Evolutionary conservation across 169 alveolate genomes (phyloP).

Genomic region (Eimeria nieschulzi): DNA sequence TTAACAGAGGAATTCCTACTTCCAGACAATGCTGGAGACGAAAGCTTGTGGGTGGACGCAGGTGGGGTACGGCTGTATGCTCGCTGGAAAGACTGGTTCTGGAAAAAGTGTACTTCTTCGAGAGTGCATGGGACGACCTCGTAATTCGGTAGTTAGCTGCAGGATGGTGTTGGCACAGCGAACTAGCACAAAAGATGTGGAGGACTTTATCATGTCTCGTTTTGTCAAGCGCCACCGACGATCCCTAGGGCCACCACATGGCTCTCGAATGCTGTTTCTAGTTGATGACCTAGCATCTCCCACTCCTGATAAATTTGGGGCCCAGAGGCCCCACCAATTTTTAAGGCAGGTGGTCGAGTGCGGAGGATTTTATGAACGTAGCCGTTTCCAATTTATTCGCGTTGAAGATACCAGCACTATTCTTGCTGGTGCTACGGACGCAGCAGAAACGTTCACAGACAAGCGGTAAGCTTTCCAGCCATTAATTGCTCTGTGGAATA

Average conservation of each 20-base stretch:
- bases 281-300: conserved; percentile 97
- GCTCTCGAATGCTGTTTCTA: conserved; percentile 91
- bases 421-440: conserved; percentile 47
- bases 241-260: conserved; percentile 91
- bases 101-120: conserved; percentile 92
- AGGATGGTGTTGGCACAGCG: conserved; percentile 92
- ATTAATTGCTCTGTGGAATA: too few species aligned
- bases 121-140: conserved; percentile 84
- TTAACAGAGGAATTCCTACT: too few species aligned
- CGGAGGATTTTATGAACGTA: conserved; percentile 93
- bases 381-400: conserved; percentile 47
- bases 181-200: conserved; percentile 89
- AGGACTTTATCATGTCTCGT: conserved; percentile 88
- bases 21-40: too few species aligned
- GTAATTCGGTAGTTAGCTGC: conserved; percentile 80
- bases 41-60: not conserved
- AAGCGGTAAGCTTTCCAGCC: conserved; percentile 31
- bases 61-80: conserved; percentile 78
- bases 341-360: conserved; percentile 92
- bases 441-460: conserved; percentile 20
- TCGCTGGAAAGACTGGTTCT: conserved; percentile 94
- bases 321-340: conserved; percentile 94
- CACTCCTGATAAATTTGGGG: conserved; percentile 96
- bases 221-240: conserved; percentile 89
- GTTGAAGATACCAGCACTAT: conserved; percentile 57